phyloP scores from a whole-genome alignment of 73 alveolate genomes.

The Uronychia binucleata region DNA sequence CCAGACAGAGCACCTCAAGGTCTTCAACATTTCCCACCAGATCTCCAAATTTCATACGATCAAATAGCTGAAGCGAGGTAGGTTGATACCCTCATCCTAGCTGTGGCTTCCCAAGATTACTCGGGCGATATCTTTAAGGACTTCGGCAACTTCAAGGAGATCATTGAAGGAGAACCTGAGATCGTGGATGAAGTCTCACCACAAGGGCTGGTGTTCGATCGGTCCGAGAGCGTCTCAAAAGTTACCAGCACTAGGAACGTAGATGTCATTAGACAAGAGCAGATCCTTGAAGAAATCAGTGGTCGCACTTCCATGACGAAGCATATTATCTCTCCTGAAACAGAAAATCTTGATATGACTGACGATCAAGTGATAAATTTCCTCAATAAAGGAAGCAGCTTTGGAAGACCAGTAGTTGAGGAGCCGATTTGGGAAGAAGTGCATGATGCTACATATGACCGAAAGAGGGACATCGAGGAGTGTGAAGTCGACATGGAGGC shows the following conservation, averaged over 20 bases:
- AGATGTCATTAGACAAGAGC: background rate
- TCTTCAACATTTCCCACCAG: background rate
- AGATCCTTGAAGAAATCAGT: background rate
- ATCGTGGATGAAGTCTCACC: background rate
- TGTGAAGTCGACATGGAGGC: background rate
- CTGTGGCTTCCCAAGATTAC: background rate
- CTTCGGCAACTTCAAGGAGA: background rate
- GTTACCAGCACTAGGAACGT: background rate
- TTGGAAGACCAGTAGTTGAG: background rate
- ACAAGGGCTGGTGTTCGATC: no score
- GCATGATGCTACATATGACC: background rate
- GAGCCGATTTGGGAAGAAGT: background rate
- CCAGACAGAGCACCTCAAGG: background rate
- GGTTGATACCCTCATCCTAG: no score
- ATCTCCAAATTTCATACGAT: background rate
- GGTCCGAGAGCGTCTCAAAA: background rate
- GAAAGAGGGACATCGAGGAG: background rate
- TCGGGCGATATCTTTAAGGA: background rate
- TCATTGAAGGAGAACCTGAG: background rate
- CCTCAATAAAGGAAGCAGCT: background rate
- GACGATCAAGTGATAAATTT: background rate
- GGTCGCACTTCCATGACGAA: background rate
- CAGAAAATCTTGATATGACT: background rate
- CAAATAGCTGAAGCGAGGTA: background rate
- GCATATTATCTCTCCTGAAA: background rate